These are phyloP conservation scores for Microthlaspi erraticum DNA, from an alignment of 345 rosid genomes.

Conservation along the genomic window DNA sequence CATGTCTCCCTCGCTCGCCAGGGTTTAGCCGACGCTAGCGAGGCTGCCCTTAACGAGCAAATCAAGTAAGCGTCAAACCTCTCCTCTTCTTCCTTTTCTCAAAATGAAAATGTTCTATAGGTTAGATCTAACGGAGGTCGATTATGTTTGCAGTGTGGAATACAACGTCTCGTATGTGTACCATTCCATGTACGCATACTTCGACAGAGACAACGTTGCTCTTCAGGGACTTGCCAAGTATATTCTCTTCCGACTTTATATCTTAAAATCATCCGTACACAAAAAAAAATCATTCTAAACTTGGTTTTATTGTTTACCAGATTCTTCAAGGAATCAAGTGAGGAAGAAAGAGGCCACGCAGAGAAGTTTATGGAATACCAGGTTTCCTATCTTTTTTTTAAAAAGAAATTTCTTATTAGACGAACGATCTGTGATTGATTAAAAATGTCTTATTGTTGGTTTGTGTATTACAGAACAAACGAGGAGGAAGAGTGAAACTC, in stretches of 20 bases:
- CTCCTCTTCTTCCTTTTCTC: neutral
- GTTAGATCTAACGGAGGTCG: slow-evolving; percentile 1
- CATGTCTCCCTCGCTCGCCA: slow-evolving; percentile 76
- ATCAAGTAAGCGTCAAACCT: slow-evolving; percentile 60
- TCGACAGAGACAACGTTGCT: slow-evolving; percentile 84
- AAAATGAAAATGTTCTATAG: neutral
- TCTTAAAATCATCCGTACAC: neutral
- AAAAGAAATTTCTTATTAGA: neutral
- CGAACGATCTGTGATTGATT: neutral
- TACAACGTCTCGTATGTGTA: slow-evolving; percentile 78
- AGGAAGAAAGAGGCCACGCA: slow-evolving; percentile 85
- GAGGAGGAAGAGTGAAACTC: slow-evolving; percentile 83
- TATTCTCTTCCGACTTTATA: neutral
- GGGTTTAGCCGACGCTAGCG: slow-evolving; percentile 50
- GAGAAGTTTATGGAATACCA: slow-evolving; percentile 85
- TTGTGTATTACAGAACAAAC: slow-evolving; percentile 54
- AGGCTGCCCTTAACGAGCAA: slow-evolving; percentile 79
- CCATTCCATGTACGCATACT: slow-evolving; percentile 85
- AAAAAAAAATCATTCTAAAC: neutral
- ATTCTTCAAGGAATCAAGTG: slow-evolving; percentile 89
- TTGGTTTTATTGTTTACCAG: slow-evolving; percentile 38
- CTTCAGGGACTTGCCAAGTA: slow-evolving; percentile 81
- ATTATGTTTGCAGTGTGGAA: slow-evolving; percentile 65
- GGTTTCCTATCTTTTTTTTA: slow-evolving; percentile 46
- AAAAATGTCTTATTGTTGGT: neutral